A percentile compares a stretch with the other conserved stretches of the same genome.
Evolutionary conservation across 1,284 basidiomycete species (phyloP).

Genomic region (Tylopilus orsonianus): DNA sequence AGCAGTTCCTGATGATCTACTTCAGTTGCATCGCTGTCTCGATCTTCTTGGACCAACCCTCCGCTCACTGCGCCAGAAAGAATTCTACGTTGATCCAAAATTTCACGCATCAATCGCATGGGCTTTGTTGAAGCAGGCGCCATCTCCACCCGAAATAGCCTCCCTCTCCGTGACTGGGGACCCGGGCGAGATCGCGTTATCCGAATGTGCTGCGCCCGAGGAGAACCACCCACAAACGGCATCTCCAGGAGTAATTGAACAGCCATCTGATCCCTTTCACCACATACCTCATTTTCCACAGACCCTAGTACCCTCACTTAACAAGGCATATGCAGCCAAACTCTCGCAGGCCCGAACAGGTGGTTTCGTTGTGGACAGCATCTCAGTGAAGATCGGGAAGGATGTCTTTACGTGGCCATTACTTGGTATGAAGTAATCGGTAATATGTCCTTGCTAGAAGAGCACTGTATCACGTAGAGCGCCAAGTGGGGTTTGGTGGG

Average conservation of each 20-base stretch:
- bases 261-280: constrained; percentile 30
- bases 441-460: constrained; percentile 14
- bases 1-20: constrained; percentile 20
- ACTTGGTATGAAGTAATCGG: constrained; percentile 27
- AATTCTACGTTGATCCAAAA: constrained; percentile 69
- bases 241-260: constrained; percentile 11
- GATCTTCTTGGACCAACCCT: constrained; percentile 55
- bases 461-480: constrained; percentile 6
- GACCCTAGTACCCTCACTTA: constrained; percentile 47
- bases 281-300: constrained; percentile 54
- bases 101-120: constrained; percentile 84
- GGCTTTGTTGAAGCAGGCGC: constrained; percentile 52
- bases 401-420: constrained; percentile 51
- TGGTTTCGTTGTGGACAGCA: constrained; percentile 48
- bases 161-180: neutral
- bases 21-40: constrained; percentile 55
- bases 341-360: constrained; percentile 47
- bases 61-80: constrained; percentile 59
- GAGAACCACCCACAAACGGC: constrained; percentile 5
- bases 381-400: constrained; percentile 68
- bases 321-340: constrained; percentile 42
- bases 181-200: constrained; percentile 1
- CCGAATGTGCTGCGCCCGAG: constrained; percentile 2
- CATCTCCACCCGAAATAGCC: constrained; percentile 4
- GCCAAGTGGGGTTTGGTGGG: constrained; percentile 5